Evolutionary conservation across 495 filamentous ascomycete genomes (phyloP).

Genomic region (Aspergillus saccharolyticus): DNA sequence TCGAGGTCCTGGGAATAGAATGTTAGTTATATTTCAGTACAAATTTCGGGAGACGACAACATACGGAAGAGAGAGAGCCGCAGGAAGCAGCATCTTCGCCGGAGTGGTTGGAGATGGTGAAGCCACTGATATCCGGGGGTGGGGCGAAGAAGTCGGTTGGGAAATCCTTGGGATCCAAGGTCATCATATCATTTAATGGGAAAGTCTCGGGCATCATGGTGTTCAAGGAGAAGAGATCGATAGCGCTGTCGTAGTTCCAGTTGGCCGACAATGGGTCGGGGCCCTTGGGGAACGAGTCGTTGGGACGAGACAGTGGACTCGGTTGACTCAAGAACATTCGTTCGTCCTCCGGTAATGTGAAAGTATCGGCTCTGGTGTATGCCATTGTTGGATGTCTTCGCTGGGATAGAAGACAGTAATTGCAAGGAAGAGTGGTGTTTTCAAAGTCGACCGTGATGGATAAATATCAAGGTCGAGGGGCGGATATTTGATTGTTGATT

Average conservation of each 20-base stretch:
- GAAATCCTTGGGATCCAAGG: constrained; percentile 33
- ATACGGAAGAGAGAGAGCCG: constrained; percentile 32
- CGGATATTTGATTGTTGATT: background rate
- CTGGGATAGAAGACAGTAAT: background rate
- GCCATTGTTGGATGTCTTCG: constrained; percentile 5
- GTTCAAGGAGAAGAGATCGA: constrained; percentile 38
- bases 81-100: constrained; percentile 29
- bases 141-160: constrained; percentile 32
- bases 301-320: constrained; percentile 10
- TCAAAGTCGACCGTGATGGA: background rate
- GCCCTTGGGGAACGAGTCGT: constrained; percentile 14
- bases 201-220: constrained; percentile 33
- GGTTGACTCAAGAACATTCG: constrained; percentile 14
- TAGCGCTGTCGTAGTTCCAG: constrained; percentile 41
- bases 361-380: constrained; percentile 9
- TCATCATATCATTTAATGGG: constrained; percentile 30
- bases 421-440: background rate
- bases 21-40: constrained; percentile 7
- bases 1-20: constrained; percentile 29
- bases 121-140: constrained; percentile 33
- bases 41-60: constrained; percentile 1
- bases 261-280: constrained; percentile 38
- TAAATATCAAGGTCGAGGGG: constrained; percentile 6
- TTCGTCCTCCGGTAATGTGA: constrained; percentile 12
- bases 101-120: constrained; percentile 30